Base-by-base conservation (phyloP, 306 rosid genomes). In the Argentina anserina region DNA sequence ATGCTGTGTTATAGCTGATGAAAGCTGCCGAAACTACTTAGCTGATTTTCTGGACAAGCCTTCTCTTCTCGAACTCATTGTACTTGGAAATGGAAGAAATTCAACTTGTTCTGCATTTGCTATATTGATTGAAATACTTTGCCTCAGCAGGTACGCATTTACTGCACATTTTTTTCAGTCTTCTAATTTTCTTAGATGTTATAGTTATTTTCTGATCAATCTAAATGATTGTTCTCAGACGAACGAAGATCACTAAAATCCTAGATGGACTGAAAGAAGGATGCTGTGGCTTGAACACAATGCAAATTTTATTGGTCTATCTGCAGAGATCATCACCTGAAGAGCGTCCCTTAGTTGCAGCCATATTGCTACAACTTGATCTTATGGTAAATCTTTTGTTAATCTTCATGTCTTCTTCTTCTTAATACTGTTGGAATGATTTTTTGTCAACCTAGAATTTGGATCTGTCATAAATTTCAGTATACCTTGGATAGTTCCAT, bases 1-100 rank as follows among this genome's bases (percentile, higher is more conserved):
- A 1, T 82, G 88, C 55, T 93, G 98, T 75, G 59, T 90, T 70
- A 86, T 67, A 5, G 93, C 98, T 1, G 97, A 93, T 70, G 97
- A 93, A 80, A 81, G 87, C 80, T 90, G 98, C 67, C 78, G 90
- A 59, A 78, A 75, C 60, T 90, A 81, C 70, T 68, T 93, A 62
- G 91, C 90, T 11, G 90, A 88, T 0, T 84, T 79, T 80, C 65
- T 93, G 70, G 82, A 75, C 31, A 83, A 76, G 81, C 58, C 78
- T 75, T 84, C 87, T 36, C 78, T 93, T 39, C 79, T 93, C 31
- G 91, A 93, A 78, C 93, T 90, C 72, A 71, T 93, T 70, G 83
- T 87, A 71, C 84, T 81, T 15, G 89, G 84, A 34, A 78, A 69
- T 72, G 76, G 72, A 53, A 84, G 65, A 45, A 79, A 50, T 49